Percentiles rank a stretch among this genome's conserved stretches.
phyloP scores from a whole-genome alignment of 2,329 filamentous ascomycete genomes.

The Talaromyces piceae region DNA sequence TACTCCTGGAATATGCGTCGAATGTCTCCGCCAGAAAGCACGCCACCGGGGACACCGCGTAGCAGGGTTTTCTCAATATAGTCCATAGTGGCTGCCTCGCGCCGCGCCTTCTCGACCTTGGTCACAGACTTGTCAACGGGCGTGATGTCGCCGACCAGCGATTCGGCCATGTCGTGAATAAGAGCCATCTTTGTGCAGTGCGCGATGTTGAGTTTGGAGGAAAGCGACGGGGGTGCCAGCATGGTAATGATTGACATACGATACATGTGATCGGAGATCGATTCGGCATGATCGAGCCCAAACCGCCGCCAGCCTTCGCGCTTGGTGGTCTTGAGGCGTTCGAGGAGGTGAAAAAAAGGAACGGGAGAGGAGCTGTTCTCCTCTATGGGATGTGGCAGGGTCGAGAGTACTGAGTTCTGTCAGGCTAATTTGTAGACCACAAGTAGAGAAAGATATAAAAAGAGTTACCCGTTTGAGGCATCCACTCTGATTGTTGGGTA shows the following conservation, averaged over 20 bases:
- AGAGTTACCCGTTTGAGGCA: constrained; percentile 8
- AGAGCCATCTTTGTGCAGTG: constrained; percentile 94
- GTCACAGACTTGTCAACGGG: constrained; percentile 70
- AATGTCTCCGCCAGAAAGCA: constrained; percentile 59
- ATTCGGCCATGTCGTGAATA: constrained; percentile 95
- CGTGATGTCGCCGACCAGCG: constrained; percentile 92
- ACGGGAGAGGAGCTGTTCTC: constrained; percentile 65
- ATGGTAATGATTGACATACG: constrained; percentile 96
- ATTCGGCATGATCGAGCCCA: constrained; percentile 68
- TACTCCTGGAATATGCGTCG: constrained; percentile 88
- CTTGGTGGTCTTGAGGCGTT: constrained; percentile 91
- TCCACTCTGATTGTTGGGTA: constrained; percentile 8
- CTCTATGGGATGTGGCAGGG: constrained; percentile 53
- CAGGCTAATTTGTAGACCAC: not conserved
- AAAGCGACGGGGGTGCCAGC: constrained; percentile 71
- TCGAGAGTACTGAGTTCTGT: constrained; percentile 49
- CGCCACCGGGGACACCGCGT: constrained; percentile 64
- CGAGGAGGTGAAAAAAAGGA: constrained; percentile 89
- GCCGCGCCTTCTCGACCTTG: constrained; percentile 81
- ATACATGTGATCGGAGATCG: constrained; percentile 98
- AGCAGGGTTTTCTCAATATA: constrained; percentile 70
- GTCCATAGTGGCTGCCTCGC: constrained; percentile 86
- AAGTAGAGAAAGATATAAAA: not conserved
- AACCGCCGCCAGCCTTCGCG: constrained; percentile 94
- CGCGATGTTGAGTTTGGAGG: constrained; percentile 63